Percentiles rank a stretch among this genome's conserved stretches.
Evolutionary conservation across 305 asterid genomes (phyloP).

Genomic region (Solanum aculeatissimum): DNA sequence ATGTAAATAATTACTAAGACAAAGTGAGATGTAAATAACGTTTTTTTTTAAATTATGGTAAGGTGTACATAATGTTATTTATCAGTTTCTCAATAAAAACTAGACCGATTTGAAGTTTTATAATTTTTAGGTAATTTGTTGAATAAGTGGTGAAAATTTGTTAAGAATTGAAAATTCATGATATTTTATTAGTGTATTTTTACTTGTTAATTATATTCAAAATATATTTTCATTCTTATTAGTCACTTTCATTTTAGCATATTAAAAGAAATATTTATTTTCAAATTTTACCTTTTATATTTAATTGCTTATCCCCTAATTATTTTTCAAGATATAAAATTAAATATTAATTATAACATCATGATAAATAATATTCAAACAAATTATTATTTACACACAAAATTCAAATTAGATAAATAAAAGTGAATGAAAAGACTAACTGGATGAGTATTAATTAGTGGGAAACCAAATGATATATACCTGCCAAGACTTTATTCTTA

Average conservation of each 20-base stretch:
- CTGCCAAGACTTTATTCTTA: conserved; percentile 95
- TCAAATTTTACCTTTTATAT: too few relatives aligned
- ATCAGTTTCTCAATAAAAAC: neutral
- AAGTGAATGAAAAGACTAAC: too few relatives aligned
- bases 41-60: too few relatives aligned
- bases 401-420: too few relatives aligned
- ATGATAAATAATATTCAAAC: neutral
- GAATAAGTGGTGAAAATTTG: neutral
- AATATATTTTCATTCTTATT: neutral
- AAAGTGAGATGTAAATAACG: neutral
- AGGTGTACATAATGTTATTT: too few relatives aligned
- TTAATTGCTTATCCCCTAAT: too few relatives aligned
- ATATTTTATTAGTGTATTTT: too few relatives aligned
- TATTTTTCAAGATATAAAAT: too few relatives aligned
- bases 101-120: neutral
- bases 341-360: neutral
- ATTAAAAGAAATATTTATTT: too few relatives aligned
- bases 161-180: neutral
- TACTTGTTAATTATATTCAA: neutral
- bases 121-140: neutral
- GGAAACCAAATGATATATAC: conserved; percentile 14
- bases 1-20: neutral
- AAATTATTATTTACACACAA: fast-evolving
- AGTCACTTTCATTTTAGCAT: too few relatives aligned
- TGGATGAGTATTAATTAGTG: neutral